These are phyloP conservation scores for Cryphonectria radicalis DNA, from an alignment of 2,329 filamentous ascomycete species.

Conservation along the genomic window DNA sequence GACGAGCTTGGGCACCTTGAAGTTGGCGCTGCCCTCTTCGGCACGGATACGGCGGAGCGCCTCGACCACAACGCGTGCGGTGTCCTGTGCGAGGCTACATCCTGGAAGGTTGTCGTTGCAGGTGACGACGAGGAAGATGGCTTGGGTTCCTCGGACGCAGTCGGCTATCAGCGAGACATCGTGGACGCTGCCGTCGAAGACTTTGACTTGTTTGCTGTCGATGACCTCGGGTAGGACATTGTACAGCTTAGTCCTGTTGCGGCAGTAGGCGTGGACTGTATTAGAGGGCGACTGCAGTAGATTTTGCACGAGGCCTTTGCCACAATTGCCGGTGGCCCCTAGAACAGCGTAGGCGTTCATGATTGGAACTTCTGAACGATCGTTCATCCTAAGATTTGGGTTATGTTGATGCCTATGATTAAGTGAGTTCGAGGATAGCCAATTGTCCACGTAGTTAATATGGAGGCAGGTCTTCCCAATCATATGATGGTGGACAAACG, in stretches of 20 bases:
- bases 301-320: constrained; percentile 45
- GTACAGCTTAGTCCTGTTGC: constrained; percentile 45
- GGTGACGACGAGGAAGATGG: constrained; percentile 46
- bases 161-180: constrained; percentile 43
- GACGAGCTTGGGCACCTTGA: constrained; percentile 43
- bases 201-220: constrained; percentile 39
- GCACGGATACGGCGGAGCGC: constrained; percentile 40
- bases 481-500: not conserved
- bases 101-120: constrained; percentile 51
- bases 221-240: constrained; percentile 39
- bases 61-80: constrained; percentile 40
- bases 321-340: constrained; percentile 50
- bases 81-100: constrained; percentile 43
- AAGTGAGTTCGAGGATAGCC: not conserved
- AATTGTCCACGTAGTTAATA: not conserved
- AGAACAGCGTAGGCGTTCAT: constrained; percentile 43
- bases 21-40: not conserved
- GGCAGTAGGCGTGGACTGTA: constrained; percentile 49
- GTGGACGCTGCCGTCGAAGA: constrained; percentile 48
- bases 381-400: not conserved
- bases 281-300: constrained; percentile 39
- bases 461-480: not conserved
- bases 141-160: constrained; percentile 42
- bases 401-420: not conserved
- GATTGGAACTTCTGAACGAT: not conserved